Evolutionary conservation across 176 grass and related monocot genomes (phyloP), one percentile per base, ranked within the genome.

Genomic region (Oryza meyeriana): DNA sequence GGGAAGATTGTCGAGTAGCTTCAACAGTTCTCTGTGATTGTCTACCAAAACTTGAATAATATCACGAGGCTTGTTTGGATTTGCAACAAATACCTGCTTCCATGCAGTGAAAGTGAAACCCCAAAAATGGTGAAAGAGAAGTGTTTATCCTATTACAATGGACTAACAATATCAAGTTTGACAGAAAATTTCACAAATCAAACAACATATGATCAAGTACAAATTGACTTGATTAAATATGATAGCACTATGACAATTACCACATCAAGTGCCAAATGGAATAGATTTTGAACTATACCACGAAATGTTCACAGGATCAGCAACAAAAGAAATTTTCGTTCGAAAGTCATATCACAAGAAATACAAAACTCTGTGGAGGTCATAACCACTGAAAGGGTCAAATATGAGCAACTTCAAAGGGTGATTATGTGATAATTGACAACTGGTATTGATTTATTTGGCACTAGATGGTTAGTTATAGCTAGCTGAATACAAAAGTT

Each of bases 61-160:
- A 34, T 93, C 88, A 25, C 69, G 86, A 78, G 95, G 84, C 64
- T 98, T 98, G 83, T 93, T 98, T 85, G 95, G 95, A 90, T 98
- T 98, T 68, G 92, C 95, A 81, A 91, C 95, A 91, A 98, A 98
- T 26, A 98, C 95, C 92, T 98, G 62, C 33, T 84, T 74, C 77
- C 55, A 87, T 5, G 68, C 35, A 77, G 69, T 16, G 9, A 83
- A 83, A 74, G 78, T 81, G 64, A 72, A 82, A 40, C 29, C 45
- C 36, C 11, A 70, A 47, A 77, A 52, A 80, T 47, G 59, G 80
- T 48, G 65, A 81, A 69, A 74, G 31, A 79, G 3, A 75, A 65
- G 48, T 69, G 20, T 6, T 74, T 22, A 55, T 18, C 24, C 50
- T 5, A 20, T 69, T 17, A 64, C 20, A 64, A 38, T 36, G n/a